A percentile compares a stretch with the other conserved stretches of the same genome.
These are phyloP conservation scores for Phytophthora sansomeana DNA, from an alignment of 352 stramenopile species.

Conservation along the genomic window DNA sequence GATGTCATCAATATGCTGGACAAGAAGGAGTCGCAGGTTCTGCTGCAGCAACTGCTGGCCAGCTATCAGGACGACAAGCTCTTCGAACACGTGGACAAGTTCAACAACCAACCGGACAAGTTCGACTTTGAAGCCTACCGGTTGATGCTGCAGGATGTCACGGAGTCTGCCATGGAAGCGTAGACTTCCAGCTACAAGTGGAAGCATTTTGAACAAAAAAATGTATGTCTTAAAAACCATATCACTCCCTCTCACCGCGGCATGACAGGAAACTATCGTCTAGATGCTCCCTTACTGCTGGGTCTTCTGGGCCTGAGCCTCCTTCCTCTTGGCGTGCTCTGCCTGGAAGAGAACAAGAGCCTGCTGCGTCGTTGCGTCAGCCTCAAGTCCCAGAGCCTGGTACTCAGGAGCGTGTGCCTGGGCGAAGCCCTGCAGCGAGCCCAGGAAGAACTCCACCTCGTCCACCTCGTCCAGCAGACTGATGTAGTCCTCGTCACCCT, in stretches of 20 bases:
- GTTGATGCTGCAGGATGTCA: constrained; percentile 43
- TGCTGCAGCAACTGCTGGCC: constrained; percentile 68
- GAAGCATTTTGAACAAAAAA: constrained; percentile 27
- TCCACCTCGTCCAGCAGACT: constrained; percentile 94
- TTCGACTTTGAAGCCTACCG: constrained; percentile 90
- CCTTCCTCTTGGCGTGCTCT: constrained; percentile 64
- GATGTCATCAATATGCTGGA: constrained; percentile 90
- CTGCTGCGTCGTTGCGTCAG: constrained; percentile 67
- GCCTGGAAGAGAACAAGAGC: constrained; percentile 63
- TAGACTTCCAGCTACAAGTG: constrained; percentile 7
- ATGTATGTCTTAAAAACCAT: constrained; percentile 43
- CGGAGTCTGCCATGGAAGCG: constrained; percentile 1
- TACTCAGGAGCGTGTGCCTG: constrained; percentile 65
- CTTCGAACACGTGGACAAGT: constrained; percentile 80
- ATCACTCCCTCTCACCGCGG: constrained; percentile 21
- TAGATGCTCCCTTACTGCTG: constrained; percentile 28
- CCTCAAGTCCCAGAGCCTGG: constrained; percentile 65
- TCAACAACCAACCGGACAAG: constrained; percentile 85
- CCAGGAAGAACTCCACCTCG: constrained; percentile 92
- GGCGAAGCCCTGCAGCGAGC: constrained; percentile 84
- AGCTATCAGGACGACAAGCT: constrained; percentile 80
- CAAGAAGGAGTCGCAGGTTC: constrained; percentile 77
- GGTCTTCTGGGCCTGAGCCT: constrained; percentile 36
- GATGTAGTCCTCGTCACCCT: constrained; percentile 94
- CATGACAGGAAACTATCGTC: constrained; percentile 19